phyloP scores from a whole-genome alignment of 805 yeast species.

The Yarrowia keelungensis region DNA sequence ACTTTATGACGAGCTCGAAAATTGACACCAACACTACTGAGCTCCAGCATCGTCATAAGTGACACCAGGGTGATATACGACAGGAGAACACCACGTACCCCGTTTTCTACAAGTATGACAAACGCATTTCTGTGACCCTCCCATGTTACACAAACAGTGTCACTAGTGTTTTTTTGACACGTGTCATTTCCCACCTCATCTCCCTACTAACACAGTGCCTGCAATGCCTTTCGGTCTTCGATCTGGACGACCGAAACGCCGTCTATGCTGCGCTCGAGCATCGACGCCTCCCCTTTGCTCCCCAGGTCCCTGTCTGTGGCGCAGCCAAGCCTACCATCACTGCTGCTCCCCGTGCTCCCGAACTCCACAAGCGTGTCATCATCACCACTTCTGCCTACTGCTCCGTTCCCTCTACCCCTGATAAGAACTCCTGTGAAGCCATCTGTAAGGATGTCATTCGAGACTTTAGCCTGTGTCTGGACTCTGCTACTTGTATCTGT shows the following conservation, averaged over 20 bases:
- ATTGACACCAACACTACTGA: too few relatives aligned
- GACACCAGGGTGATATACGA: too few relatives aligned
- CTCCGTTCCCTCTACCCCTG: neutral
- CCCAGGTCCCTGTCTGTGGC: slow-evolving; percentile 16
- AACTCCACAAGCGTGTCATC: neutral
- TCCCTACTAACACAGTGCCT: slow-evolving; percentile 18
- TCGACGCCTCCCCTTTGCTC: neutral
- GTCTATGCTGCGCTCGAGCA: neutral
- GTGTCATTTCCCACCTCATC: too few relatives aligned
- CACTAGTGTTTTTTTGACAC: neutral
- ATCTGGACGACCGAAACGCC: slow-evolving; percentile 7
- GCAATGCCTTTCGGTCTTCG: slow-evolving; percentile 15
- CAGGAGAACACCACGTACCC: neutral
- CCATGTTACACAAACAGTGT: neutral
- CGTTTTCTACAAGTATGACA: too few relatives aligned
- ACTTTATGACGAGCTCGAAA: neutral
- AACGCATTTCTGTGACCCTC: too few relatives aligned
- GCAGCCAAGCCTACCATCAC: slow-evolving; percentile 11
- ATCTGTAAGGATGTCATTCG: neutral
- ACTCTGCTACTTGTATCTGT: neutral
- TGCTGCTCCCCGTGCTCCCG: neutral
- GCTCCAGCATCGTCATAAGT: too few relatives aligned
- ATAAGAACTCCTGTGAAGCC: slow-evolving; percentile 5
- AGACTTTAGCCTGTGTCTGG: slow-evolving; percentile 14
- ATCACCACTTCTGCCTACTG: slow-evolving; percentile 5